Evolutionary conservation across 2,329 filamentous ascomycete genomes (phyloP).

Genomic region (Thielaviopsis musarum): DNA sequence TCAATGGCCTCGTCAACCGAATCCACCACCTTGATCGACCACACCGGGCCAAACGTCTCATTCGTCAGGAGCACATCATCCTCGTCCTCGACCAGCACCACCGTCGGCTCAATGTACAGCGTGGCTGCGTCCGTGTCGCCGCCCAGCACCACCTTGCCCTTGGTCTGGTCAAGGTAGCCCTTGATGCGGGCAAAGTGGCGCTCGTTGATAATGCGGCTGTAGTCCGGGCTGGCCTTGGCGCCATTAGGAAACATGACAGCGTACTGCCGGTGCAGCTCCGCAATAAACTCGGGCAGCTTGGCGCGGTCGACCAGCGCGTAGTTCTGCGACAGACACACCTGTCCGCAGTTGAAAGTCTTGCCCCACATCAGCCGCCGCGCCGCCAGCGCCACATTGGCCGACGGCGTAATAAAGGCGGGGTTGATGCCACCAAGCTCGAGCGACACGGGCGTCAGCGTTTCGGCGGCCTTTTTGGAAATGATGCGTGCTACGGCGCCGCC

Average conservation of each 20-base stretch:
- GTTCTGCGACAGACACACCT: slow-evolving; percentile 87
- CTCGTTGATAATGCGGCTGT: slow-evolving; percentile 63
- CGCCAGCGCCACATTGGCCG: slow-evolving; percentile 62
- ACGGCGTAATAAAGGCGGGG: slow-evolving; percentile 78
- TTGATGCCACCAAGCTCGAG: slow-evolving; percentile 87
- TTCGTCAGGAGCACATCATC: slow-evolving; percentile 65
- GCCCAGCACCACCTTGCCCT: slow-evolving; percentile 74
- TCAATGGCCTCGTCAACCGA: slow-evolving; percentile 72
- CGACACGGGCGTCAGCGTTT: slow-evolving; percentile 70
- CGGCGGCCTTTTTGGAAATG: slow-evolving; percentile 75
- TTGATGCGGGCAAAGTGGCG: slow-evolving; percentile 69
- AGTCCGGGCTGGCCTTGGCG: slow-evolving; percentile 60
- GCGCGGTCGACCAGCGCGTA: slow-evolving; percentile 72
- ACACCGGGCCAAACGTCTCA: slow-evolving; percentile 88
- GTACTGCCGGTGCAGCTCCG: slow-evolving; percentile 53
- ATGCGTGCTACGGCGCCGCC: slow-evolving; percentile 65
- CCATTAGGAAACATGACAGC: slow-evolving; percentile 74
- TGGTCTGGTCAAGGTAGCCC: slow-evolving; percentile 71
- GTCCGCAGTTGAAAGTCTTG: slow-evolving; percentile 73
- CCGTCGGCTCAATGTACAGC: slow-evolving; percentile 78
- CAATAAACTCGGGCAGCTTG: slow-evolving; percentile 54
- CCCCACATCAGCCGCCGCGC: slow-evolving; percentile 77
- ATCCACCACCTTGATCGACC: slow-evolving; percentile 63
- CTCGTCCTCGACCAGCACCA: slow-evolving; percentile 62
- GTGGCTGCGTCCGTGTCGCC: slow-evolving; percentile 66